A percentile compares a stretch with the other conserved stretches of the same genome.
Evolutionary conservation across 495 filamentous ascomycete genomes (phyloP).

Genomic region (Aspergillus biplanus): DNA sequence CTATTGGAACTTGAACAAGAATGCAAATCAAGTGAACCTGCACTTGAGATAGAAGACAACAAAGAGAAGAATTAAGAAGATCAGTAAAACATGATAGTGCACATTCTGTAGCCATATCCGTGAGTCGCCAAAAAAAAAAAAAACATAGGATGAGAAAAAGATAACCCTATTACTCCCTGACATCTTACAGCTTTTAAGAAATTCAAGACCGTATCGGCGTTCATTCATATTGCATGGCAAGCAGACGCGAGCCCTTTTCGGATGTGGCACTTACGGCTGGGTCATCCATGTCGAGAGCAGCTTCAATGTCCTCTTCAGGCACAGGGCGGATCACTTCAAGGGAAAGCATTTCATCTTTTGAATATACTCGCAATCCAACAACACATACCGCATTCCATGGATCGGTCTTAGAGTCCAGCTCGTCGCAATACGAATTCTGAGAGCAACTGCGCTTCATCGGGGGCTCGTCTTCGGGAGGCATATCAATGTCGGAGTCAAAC

Average conservation of each 20-base stretch:
- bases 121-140: background rate
- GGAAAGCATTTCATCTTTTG: constrained; percentile 55
- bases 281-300: constrained; percentile 58
- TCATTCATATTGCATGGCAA: constrained; percentile 17
- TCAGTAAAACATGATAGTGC: too few relatives aligned
- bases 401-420: constrained; percentile 39
- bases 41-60: too few relatives aligned
- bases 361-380: constrained; percentile 77
- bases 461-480: constrained; percentile 41
- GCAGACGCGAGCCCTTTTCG: constrained; percentile 33
- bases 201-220: too few relatives aligned
- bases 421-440: constrained; percentile 14
- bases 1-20: too few relatives aligned
- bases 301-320: constrained; percentile 53
- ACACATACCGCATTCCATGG: constrained; percentile 89
- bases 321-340: constrained; percentile 59
- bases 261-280: constrained; percentile 45
- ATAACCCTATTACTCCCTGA: too few relatives aligned
- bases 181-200: background rate
- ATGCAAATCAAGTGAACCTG: too few relatives aligned
- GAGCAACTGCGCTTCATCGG: constrained; percentile 8
- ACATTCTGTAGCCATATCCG: too few relatives aligned
- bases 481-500: constrained; percentile 52
- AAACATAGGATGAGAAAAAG: background rate
- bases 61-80: too few relatives aligned